Conservation (phyloP, 2,329 filamentous ascomycete species). For the Alternaria sp. region DNA sequence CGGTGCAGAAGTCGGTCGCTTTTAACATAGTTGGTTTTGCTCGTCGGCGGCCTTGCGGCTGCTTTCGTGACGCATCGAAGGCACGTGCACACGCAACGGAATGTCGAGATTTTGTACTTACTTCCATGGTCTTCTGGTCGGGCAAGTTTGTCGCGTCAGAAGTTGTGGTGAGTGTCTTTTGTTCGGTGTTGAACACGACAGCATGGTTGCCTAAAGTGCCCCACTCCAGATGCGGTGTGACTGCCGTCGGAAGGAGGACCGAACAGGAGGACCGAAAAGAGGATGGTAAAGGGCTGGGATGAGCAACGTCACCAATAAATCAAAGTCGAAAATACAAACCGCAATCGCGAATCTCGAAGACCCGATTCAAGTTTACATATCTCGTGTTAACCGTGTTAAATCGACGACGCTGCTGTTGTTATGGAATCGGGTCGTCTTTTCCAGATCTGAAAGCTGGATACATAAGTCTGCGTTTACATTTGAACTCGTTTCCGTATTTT, state of each 20-base stretch:
- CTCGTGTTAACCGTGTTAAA: neutral
- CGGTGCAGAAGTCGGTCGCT: neutral
- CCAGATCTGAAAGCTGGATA: neutral
- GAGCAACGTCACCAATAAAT: neutral
- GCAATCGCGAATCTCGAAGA: neutral
- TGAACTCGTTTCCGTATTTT: neutral
- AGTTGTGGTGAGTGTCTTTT: neutral
- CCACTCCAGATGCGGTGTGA: neutral
- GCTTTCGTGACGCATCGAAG: neutral
- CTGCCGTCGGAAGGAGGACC: neutral
- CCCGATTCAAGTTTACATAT: neutral
- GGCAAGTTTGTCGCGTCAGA: neutral
- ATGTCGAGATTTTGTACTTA: neutral
- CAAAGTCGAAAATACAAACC: neutral
- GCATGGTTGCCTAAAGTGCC: neutral
- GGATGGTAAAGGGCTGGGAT: neutral
- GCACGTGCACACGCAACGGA: neutral
- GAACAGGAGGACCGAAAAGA: neutral
- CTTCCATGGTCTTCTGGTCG: neutral
- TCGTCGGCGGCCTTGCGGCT: neutral
- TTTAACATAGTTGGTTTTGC: fast-evolving
- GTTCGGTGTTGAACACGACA: neutral
- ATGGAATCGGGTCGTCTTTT: no score
- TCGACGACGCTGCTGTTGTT: neutral
- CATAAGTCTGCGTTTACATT: neutral